Evolutionary conservation across 1,139 yeast species (phyloP).

Genomic region (Blastobotrys petasosporus): DNA sequence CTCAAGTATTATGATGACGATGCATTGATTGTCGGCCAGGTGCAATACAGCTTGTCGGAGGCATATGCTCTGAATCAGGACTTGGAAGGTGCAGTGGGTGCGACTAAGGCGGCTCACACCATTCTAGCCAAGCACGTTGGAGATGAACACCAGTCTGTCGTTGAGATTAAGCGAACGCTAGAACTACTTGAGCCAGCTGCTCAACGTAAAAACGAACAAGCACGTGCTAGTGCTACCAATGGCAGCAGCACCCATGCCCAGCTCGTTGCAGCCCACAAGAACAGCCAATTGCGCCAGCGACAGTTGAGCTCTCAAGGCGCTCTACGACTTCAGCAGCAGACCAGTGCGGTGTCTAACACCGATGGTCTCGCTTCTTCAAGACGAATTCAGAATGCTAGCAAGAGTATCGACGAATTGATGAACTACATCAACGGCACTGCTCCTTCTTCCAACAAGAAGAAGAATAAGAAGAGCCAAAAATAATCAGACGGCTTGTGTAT

Average conservation of each 20-base stretch:
- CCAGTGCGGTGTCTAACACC: background rate
- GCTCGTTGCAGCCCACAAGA: slow-evolving; percentile 12
- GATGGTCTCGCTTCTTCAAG: slow-evolving; percentile 7
- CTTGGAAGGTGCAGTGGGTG: slow-evolving; percentile 49
- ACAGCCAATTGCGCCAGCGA: background rate
- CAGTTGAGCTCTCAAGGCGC: slow-evolving; percentile 2
- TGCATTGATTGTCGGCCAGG: slow-evolving; percentile 53
- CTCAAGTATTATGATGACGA: slow-evolving; percentile 48
- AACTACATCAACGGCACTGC: slow-evolving; percentile 32
- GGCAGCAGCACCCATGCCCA: slow-evolving; percentile 16
- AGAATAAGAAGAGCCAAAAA: slow-evolving; percentile 16
- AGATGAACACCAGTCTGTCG: slow-evolving; percentile 54
- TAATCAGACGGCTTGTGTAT: slow-evolving; percentile 14
- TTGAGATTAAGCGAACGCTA: slow-evolving; percentile 59
- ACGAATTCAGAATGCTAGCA: slow-evolving; percentile 18
- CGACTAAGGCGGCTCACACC: slow-evolving; percentile 47
- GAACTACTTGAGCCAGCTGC: slow-evolving; percentile 40
- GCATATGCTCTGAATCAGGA: slow-evolving; percentile 50
- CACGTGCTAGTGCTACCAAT: slow-evolving; percentile 17
- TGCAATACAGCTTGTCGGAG: slow-evolving; percentile 64
- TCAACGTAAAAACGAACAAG: slow-evolving; percentile 21
- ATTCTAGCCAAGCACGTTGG: slow-evolving; percentile 55
- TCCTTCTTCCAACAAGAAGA: slow-evolving; percentile 12
- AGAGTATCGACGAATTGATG: slow-evolving; percentile 33
- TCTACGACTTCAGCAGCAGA: slow-evolving; percentile 1